A percentile compares a stretch with the other conserved stretches of the same genome.
These are phyloP conservation scores for Leishmania guyanensis DNA, from an alignment of 208 protist species.

Conservation along the genomic window DNA sequence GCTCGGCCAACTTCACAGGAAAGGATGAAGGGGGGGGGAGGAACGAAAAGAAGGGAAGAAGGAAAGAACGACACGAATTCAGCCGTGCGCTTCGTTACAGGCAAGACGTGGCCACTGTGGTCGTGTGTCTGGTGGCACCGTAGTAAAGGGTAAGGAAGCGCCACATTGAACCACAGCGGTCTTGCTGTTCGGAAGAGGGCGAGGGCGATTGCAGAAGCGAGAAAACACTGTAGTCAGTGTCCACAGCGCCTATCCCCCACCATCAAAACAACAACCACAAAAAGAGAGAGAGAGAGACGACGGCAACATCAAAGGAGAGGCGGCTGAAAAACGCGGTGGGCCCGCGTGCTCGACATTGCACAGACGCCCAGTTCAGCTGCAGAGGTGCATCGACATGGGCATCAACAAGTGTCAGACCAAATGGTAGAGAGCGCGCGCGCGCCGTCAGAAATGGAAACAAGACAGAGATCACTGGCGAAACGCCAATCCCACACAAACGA, in stretches of 20 bases:
- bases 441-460: background rate
- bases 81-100: background rate
- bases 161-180: background rate
- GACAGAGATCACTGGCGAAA: background rate
- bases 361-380: background rate
- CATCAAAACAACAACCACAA: background rate
- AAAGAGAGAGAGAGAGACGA: too few relatives aligned
- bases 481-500: background rate
- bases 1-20: background rate
- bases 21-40: background rate
- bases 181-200: background rate
- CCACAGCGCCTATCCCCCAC: background rate
- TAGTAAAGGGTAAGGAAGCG: background rate
- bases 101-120: slow-evolving; percentile 1
- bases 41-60: slow-evolving; percentile 5
- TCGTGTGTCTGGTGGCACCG: slow-evolving; percentile 2
- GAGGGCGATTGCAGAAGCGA: background rate
- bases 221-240: background rate
- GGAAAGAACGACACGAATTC: background rate
- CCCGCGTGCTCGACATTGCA: background rate
- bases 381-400: background rate
- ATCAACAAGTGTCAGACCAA: background rate
- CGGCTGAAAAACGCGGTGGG: background rate
- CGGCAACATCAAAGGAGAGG: background rate
- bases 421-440: background rate